Evolutionary conservation across 345 rosid genomes (phyloP).

Genomic region (Populus simonii): DNA sequence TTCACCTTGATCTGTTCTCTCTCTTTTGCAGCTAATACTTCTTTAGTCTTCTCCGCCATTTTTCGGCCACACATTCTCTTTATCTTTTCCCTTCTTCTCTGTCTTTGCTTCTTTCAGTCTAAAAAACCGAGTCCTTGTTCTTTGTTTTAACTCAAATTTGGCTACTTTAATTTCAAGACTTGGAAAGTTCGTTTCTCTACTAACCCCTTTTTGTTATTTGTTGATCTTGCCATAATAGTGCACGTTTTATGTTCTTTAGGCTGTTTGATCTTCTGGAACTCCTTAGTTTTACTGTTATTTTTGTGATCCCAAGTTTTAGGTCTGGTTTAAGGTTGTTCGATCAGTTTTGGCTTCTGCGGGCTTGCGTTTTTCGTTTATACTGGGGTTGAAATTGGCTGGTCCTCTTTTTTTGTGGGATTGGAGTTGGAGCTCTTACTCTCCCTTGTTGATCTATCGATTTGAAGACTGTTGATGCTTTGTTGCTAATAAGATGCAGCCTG

Average conservation of each 20-base stretch:
- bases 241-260: constrained; percentile 1
- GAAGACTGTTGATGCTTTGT: constrained; percentile 44
- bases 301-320: constrained; percentile 19
- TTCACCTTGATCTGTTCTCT: constrained; percentile 15
- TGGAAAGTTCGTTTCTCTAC: constrained; percentile 4
- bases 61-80: constrained; percentile 22
- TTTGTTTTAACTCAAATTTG: constrained; percentile 14
- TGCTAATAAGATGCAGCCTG: constrained; percentile 76
- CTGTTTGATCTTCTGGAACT: constrained; percentile 27
- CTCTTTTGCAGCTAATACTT: constrained; percentile 28
- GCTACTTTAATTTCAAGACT: constrained; percentile 1
- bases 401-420: constrained; percentile 4
- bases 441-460: constrained; percentile 13
- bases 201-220: neutral
- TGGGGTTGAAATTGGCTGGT: neutral
- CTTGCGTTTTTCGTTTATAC: neutral
- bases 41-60: constrained; percentile 27
- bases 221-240: constrained; percentile 15
- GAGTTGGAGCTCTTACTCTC: constrained; percentile 18
- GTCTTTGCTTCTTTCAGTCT: neutral
- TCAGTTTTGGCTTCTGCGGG: neutral
- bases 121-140: neutral
- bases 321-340: neutral
- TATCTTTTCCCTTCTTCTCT: neutral
- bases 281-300: constrained; percentile 7